Evolutionary conservation across 1,284 basidiomycete genomes (phyloP).

Genomic region (Pterulicium gracile): DNA sequence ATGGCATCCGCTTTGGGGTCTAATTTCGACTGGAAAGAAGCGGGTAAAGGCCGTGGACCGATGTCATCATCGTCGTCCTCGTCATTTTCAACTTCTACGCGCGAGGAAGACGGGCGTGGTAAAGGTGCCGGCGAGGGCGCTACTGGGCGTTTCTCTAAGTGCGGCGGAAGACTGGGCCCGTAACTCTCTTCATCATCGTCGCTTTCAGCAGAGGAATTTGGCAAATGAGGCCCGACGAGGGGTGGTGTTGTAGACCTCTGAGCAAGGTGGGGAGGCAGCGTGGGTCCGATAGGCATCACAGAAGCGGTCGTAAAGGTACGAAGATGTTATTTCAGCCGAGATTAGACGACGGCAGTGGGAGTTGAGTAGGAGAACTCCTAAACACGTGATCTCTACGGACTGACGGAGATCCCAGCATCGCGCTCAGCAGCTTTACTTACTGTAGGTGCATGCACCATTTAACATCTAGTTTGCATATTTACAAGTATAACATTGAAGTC

Average conservation of each 20-base stretch:
- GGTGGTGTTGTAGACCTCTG: constrained; percentile 14
- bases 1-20: constrained; percentile 45
- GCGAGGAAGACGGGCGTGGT: constrained; percentile 21
- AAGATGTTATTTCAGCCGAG: too few species aligned
- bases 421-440: too few species aligned
- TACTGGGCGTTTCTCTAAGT: constrained; percentile 29
- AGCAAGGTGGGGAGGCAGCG: constrained; percentile 31
- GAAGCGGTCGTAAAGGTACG: too few species aligned
- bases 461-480: too few species aligned
- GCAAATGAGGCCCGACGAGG: constrained; percentile 20
- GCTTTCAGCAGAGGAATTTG: constrained; percentile 23
- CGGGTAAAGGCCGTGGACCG: constrained; percentile 64
- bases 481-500: too few species aligned
- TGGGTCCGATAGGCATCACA: constrained; percentile 34
- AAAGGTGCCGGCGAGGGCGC: constrained; percentile 25
- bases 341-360: too few species aligned
- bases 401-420: too few species aligned
- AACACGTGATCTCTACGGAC: too few species aligned
- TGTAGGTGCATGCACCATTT: too few species aligned
- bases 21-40: constrained; percentile 17
- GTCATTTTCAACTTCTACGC: too few species aligned
- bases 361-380: too few species aligned
- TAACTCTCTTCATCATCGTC: constrained; percentile 54
- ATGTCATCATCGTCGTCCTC: constrained; percentile 65
- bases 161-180: constrained; percentile 54